Base-by-base conservation (phyloP, 202 grass and related monocot species). In the Saccharum hybrid region DNA sequence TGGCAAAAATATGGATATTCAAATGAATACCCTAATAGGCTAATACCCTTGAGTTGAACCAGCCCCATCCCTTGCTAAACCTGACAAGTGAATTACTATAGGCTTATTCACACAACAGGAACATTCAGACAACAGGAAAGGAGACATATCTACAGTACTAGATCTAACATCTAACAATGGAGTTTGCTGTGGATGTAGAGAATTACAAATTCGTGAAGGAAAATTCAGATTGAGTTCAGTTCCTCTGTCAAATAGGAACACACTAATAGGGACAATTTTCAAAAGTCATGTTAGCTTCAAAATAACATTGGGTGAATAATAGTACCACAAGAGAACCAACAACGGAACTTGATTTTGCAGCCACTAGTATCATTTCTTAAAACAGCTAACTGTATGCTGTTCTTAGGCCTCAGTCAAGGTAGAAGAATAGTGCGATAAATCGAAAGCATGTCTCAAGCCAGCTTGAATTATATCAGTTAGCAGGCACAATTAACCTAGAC, bases 51-150 rank as follows among this genome's bases (percentile, higher is more conserved):
- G 14, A 7, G 15, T 52, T 52, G 15, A 52, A 52, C 49, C 49
- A 52, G 49, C 5, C 15, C 49, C 1, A 5, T 1, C 49, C 15
- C 49, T 52, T 41, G 18, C 21, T 26, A 61, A 77, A 77, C 19
- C 19, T 4, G 1, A 45, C 1, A 45, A 12, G 19, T n/a, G 59
- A 59, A 38, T 9, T 74, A 57, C 13, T 42, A 57, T 43, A 68
- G 22, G 38, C n/a, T 57, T 36, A 52, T 68, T 18, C 69, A 84
- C 39, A 54, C 26, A 45, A 3, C 15, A 69, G 37, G 4, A 75
- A 34, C 40, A 88, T 75, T 46, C 68, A 67, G 13, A 67, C 45
- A 4, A 67, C 48, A 61, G 9, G 37, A 61, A 74, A 22, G 8
- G 38, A 66, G 39, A 84, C 16, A 22, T 10, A 59, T 11, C 28